Evolutionary conservation across 371 early-diverging fungal species (phyloP).

Genomic region (Funneliformis caledonium): DNA sequence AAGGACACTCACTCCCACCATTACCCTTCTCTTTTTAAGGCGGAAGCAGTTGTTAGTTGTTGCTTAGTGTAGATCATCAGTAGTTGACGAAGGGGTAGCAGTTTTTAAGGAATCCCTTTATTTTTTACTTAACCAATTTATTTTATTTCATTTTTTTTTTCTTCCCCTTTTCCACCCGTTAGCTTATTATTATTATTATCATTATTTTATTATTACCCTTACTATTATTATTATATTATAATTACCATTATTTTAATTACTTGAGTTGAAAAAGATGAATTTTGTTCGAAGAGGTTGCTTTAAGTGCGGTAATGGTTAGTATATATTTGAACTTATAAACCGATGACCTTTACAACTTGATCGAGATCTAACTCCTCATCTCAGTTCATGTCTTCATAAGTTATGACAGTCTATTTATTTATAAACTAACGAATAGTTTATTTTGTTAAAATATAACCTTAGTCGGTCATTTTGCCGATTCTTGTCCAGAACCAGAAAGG

Average conservation of each 20-base stretch:
- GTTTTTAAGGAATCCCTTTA: constrained; percentile 20
- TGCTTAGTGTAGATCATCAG: constrained; percentile 16
- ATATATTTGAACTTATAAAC: neutral
- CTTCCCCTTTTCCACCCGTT: neutral
- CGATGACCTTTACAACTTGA: neutral
- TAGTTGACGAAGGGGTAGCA: constrained; percentile 35
- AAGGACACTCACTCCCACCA: neutral
- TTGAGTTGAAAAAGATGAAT: constrained; percentile 46
- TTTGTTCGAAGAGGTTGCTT: constrained; percentile 57
- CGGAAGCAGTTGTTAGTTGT: constrained; percentile 39
- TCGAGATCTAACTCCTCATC: constrained; percentile 3
- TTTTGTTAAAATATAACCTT: neutral
- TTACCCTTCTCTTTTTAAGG: constrained; percentile 27
- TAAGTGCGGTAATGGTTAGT: constrained; percentile 63
- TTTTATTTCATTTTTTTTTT: neutral
- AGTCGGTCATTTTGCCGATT: constrained; percentile 60
- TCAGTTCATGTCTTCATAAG: neutral
- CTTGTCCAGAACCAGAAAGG: constrained; percentile 57
- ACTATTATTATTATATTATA: too few species aligned
- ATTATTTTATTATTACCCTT: neutral
- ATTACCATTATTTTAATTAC: neutral
- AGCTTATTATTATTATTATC: neutral
- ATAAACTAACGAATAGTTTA: neutral
- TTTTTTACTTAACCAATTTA: neutral
- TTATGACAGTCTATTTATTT: neutral